Evolutionary conservation across 108 stramenopile species (phyloP).

Genomic region (Mediolabrus comicus): DNA sequence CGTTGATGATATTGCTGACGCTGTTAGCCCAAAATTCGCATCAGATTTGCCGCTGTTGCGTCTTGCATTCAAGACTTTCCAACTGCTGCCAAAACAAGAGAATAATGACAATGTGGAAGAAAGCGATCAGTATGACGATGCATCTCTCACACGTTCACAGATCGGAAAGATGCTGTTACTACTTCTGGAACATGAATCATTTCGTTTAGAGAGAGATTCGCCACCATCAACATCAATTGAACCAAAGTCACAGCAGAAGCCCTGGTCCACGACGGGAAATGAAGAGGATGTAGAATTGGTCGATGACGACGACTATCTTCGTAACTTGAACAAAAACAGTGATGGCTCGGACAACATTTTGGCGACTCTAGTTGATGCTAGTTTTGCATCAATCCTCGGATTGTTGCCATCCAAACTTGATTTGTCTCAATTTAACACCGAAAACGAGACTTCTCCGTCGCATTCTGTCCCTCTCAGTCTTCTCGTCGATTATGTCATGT

Average conservation of each 20-base stretch:
- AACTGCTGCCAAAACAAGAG: constrained; percentile 25
- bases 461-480: constrained; percentile 24
- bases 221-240: constrained; percentile 27
- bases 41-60: constrained; percentile 41
- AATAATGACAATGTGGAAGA: background rate
- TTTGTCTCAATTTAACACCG: constrained; percentile 22
- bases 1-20: constrained; percentile 5
- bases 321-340: constrained; percentile 5
- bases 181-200: constrained; percentile 65
- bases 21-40: constrained; percentile 8
- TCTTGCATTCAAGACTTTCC: constrained; percentile 44
- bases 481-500: constrained; percentile 47
- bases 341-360: constrained; percentile 2
- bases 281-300: constrained; percentile 6
- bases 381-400: constrained; percentile 53
- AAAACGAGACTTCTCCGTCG: constrained; percentile 9
- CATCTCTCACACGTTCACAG: constrained; percentile 47
- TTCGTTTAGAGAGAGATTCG: constrained; percentile 61
- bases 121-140: constrained; percentile 6
- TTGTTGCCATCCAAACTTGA: constrained; percentile 53
- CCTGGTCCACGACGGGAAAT: constrained; percentile 39
- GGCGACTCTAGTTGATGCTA: constrained; percentile 34
- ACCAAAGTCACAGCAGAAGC: constrained; percentile 21
- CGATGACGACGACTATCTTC: constrained; percentile 5
- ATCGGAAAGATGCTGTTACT: constrained; percentile 65